Evolutionary conservation across 192 early-diverging fungal species (phyloP).

Genomic region (Backusella australiensis): DNA sequence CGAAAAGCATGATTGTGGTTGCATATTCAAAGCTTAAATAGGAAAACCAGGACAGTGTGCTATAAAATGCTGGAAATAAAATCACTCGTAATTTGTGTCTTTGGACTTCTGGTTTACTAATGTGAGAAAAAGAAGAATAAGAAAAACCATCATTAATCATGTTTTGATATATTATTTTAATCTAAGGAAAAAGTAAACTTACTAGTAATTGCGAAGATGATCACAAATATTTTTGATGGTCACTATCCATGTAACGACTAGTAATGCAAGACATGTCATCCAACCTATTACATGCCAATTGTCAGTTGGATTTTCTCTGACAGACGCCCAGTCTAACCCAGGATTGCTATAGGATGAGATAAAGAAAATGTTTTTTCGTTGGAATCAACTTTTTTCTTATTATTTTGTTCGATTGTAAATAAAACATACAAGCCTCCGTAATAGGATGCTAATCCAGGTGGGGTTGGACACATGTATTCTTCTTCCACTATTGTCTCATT

Average conservation of each 20-base stretch:
- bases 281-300: conserved; percentile 36
- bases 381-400: background rate
- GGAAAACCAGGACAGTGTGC: conserved; percentile 27
- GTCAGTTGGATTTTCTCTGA: background rate
- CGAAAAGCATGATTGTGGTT: conserved; percentile 36
- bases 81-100: conserved; percentile 36
- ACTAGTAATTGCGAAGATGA: conserved; percentile 34
- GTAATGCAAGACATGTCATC: conserved; percentile 16
- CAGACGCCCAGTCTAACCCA: conserved; percentile 2
- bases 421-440: conserved; percentile 9
- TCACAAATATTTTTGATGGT: background rate
- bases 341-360: background rate
- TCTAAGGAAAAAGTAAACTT: conserved; percentile 12
- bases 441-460: background rate
- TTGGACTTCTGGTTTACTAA: conserved; percentile 35
- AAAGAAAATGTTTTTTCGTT: background rate
- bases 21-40: conserved; percentile 27
- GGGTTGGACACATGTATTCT: background rate
- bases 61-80: conserved; percentile 34
- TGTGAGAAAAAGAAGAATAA: background rate
- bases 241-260: conserved; percentile 22
- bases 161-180: background rate
- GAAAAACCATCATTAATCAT: background rate
- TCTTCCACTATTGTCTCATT: background rate
- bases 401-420: background rate